Conservation (phyloP, 2,329 filamentous ascomycete genomes). For the Stachybotrys chlorohalonatus region DNA sequence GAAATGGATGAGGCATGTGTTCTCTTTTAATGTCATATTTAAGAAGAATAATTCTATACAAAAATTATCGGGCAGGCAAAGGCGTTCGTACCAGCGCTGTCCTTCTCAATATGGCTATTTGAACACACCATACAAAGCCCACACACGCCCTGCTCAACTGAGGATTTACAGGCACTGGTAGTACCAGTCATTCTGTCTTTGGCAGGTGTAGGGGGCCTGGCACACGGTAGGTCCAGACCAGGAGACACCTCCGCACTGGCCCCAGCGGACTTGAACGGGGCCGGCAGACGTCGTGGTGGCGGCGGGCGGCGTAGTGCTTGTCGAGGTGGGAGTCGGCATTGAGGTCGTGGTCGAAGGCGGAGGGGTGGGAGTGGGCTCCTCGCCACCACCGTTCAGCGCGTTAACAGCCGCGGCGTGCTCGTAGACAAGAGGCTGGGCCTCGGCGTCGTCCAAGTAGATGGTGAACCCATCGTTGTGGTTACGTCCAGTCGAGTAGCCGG, state of each 20-base stretch:
- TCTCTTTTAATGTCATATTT: too few species aligned
- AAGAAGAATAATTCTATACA: too few species aligned
- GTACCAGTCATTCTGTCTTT: not conserved
- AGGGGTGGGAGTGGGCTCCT: not conserved
- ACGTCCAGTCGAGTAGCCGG: slow-evolving; percentile 39
- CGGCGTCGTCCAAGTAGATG: slow-evolving; percentile 41
- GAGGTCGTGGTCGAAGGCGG: not conserved
- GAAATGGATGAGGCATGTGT: too few species aligned
- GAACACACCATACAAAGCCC: too few species aligned
- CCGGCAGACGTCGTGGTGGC: not conserved
- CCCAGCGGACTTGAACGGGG: not conserved
- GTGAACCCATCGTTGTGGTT: slow-evolving; percentile 50
- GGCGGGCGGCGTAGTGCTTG: not conserved
- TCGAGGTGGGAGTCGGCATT: not conserved
- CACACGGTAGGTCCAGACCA: not conserved
- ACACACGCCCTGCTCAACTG: too few species aligned
- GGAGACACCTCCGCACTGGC: not conserved
- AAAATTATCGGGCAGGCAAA: too few species aligned
- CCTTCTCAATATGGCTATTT: too few species aligned
- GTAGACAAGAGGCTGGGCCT: slow-evolving; percentile 34
- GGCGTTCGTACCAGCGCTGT: too few species aligned
- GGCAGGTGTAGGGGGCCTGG: not conserved
- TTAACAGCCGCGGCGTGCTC: slow-evolving; percentile 33
- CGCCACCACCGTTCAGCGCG: not conserved
- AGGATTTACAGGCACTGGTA: not conserved